These are phyloP conservation scores for Diaporthe sp. DNA, from an alignment of 2,329 filamentous ascomycete species.

Conservation along the genomic window DNA sequence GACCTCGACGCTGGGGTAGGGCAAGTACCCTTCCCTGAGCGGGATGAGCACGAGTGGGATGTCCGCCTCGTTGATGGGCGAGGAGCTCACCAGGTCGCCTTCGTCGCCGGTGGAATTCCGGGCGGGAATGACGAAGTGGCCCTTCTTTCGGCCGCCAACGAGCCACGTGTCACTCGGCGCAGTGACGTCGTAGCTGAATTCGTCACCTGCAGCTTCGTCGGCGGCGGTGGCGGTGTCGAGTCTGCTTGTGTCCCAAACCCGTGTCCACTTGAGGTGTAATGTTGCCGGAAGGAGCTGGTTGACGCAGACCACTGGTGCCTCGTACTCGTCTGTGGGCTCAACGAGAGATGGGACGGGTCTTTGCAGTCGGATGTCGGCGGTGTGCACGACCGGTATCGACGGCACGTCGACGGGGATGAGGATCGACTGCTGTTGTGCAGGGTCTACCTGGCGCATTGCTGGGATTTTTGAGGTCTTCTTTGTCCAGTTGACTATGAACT, in stretches of 20 bases:
- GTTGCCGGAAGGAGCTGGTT: constrained; percentile 77
- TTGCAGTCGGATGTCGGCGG: constrained; percentile 74
- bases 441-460: constrained; percentile 49
- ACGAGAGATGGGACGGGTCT: constrained; percentile 49
- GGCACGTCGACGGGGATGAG: constrained; percentile 93
- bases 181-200: constrained; percentile 87
- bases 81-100: constrained; percentile 51
- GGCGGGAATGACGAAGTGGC: constrained; percentile 77
- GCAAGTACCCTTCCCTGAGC: constrained; percentile 81
- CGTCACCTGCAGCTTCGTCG: constrained; percentile 62
- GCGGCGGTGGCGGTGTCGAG: constrained; percentile 48
- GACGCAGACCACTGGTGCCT: constrained; percentile 64
- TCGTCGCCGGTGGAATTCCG: constrained; percentile 42
- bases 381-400: constrained; percentile 85
- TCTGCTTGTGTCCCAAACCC: constrained; percentile 69
- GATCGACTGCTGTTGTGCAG: constrained; percentile 71
- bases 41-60: constrained; percentile 85
- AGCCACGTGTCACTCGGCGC: constrained; percentile 85
- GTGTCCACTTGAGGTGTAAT: constrained; percentile 73
- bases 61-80: constrained; percentile 63
- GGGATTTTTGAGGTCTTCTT: constrained; percentile 49
- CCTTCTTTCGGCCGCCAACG: constrained; percentile 83
- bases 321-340: constrained; percentile 44
- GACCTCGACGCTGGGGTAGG: constrained; percentile 85
- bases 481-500: constrained; percentile 57